phyloP scores from a whole-genome alignment of 179 eudicot genomes.

The Patellifolia procumbens region DNA sequence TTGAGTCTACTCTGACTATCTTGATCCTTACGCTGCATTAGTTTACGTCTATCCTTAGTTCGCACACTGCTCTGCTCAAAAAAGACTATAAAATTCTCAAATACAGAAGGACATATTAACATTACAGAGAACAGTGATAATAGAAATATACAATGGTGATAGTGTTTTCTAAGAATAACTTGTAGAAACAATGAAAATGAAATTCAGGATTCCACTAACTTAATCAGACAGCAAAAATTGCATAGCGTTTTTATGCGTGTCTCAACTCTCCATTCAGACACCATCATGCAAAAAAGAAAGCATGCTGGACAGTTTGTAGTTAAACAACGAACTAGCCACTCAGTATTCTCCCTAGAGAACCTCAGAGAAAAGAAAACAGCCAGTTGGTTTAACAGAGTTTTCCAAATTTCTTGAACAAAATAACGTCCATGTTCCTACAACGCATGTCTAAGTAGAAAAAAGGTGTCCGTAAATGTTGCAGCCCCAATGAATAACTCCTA shows the following conservation, averaged over 20 bases:
- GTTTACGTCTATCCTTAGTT: conserved; percentile 48
- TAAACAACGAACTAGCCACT: neutral
- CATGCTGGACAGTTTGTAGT: neutral
- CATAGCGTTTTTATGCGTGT: neutral
- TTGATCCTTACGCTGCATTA: conserved; percentile 26
- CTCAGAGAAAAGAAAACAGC: neutral
- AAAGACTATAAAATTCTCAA: conserved; percentile 14
- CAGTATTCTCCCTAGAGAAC: neutral
- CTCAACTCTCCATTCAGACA: neutral
- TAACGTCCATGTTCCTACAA: neutral
- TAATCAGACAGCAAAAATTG: neutral
- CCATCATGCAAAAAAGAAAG: neutral
- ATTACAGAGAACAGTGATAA: neutral
- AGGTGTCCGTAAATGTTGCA: neutral
- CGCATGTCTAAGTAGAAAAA: neutral
- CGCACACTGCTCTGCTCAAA: conserved; percentile 44
- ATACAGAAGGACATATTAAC: neutral
- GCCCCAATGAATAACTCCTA: neutral
- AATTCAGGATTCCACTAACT: neutral
- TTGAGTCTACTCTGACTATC: conserved; percentile 29
- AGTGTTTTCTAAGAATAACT: neutral
- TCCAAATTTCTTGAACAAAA: neutral
- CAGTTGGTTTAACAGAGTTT: neutral
- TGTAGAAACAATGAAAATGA: neutral
- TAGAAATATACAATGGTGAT: neutral